Percentiles rank a stretch among this genome's conserved stretches.
Conservation (phyloP, 495 filamentous ascomycete species). For the Penicillium longicatenatum region DNA sequence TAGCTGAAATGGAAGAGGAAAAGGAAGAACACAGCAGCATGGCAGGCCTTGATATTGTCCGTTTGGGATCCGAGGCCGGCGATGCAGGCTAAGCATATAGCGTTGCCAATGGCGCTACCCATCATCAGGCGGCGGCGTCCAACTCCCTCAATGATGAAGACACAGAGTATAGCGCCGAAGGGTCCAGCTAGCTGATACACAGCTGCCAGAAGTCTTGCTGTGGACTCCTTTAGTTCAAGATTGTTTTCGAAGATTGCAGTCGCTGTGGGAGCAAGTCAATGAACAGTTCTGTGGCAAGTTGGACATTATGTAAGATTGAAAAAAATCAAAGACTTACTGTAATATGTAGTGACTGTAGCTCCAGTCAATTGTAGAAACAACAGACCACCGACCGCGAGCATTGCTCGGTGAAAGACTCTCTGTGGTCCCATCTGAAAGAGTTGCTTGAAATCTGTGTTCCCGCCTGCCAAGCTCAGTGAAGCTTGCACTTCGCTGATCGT, state of each 20-base stretch:
- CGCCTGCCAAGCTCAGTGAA: slow-evolving; percentile 18
- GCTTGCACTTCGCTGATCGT: slow-evolving; percentile 24
- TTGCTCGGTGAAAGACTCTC: slow-evolving; percentile 25
- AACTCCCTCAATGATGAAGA: slow-evolving; percentile 26
- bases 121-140: slow-evolving; percentile 26
- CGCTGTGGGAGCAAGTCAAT: slow-evolving; percentile 32
- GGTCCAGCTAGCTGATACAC: slow-evolving; percentile 20
- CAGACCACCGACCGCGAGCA: slow-evolving; percentile 20
- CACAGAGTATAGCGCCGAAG: slow-evolving; percentile 18
- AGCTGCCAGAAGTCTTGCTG: slow-evolving; percentile 21
- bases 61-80: slow-evolving; percentile 29
- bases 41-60: slow-evolving; percentile 20
- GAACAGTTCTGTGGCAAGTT: neutral
- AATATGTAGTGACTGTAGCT: slow-evolving; percentile 28
- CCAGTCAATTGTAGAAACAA: slow-evolving; percentile 27
- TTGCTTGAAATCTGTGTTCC: slow-evolving; percentile 10
- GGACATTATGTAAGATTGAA: neutral
- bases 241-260: slow-evolving; percentile 22
- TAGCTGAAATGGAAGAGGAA: slow-evolving; percentile 57
- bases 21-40: slow-evolving; percentile 48
- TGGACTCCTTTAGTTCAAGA: slow-evolving; percentile 14
- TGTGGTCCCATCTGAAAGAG: slow-evolving; percentile 27
- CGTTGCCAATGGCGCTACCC: slow-evolving; percentile 36
- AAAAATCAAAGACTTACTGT: slow-evolving; percentile 20
- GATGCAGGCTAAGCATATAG: slow-evolving; percentile 43